A percentile compares a stretch with the other conserved stretches of the same genome.
phyloP scores from a whole-genome alignment of 2,329 filamentous ascomycete genomes.

The Rhynchosporium agropyri region DNA sequence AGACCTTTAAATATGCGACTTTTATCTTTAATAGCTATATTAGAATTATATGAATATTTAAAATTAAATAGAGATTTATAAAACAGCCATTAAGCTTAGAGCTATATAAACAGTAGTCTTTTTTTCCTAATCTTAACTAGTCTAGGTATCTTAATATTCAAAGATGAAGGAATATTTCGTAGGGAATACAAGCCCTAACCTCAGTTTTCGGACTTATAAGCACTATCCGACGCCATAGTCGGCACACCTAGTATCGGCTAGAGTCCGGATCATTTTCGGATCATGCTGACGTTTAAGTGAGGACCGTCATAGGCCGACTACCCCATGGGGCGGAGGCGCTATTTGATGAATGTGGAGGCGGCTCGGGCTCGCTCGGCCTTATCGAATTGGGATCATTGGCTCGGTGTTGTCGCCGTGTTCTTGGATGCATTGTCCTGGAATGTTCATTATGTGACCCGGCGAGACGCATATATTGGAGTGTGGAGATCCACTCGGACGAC shows the following conservation, averaged over 20 bases:
- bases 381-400: background rate
- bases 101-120: no score
- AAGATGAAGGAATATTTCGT: no score
- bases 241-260: background rate
- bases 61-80: no score
- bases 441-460: slow-evolving; percentile 1
- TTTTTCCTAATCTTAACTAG: no score
- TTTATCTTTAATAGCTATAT: no score
- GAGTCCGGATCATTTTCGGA: slow-evolving; percentile 8
- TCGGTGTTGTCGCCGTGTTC: slow-evolving; percentile 11
- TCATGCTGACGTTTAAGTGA: background rate
- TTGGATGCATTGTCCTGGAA: slow-evolving; percentile 2
- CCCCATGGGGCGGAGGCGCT: background rate
- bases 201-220: no score
- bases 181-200: no score
- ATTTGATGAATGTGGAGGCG: slow-evolving; percentile 11
- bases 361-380: slow-evolving; percentile 1
- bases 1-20: no score
- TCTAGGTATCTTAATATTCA: no score
- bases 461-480: background rate
- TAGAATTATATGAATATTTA: no score
- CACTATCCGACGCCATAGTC: no score
- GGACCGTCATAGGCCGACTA: slow-evolving; percentile 1
- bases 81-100: no score
- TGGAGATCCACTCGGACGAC: background rate